Evolutionary conservation across 176 grass and related monocot genomes (phyloP).

Genomic region (Ananas comosus): DNA sequence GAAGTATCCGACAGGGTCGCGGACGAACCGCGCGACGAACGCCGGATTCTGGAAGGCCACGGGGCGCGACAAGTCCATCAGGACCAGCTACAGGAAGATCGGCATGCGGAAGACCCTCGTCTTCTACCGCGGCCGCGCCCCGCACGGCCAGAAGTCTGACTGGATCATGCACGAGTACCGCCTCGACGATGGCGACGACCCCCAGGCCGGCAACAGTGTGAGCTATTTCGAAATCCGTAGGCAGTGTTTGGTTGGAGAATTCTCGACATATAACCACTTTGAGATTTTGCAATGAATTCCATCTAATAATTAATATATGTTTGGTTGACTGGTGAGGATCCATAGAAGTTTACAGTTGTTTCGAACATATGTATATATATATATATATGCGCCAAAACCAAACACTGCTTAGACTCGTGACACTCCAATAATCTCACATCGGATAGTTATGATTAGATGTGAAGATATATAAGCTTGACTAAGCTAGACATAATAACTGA

Average conservation of each 20-base stretch:
- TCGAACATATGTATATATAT: too few relatives aligned
- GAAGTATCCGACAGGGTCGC: conserved; percentile 95
- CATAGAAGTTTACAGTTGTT: not conserved
- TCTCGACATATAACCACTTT: too few relatives aligned
- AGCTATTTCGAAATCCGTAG: too few relatives aligned
- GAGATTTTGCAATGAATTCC: too few relatives aligned
- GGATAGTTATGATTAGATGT: too few relatives aligned
- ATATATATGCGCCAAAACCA: too few relatives aligned
- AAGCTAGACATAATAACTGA: too few relatives aligned
- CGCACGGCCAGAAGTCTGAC: conserved; percentile 78
- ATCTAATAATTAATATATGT: too few relatives aligned
- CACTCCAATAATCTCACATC: too few relatives aligned
- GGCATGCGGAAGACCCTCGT: conserved; percentile 99
- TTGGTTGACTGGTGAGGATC: not conserved
- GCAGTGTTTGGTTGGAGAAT: too few relatives aligned
- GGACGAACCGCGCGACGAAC: conserved; percentile 81
- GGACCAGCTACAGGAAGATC: conserved; percentile 87
- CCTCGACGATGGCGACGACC: conserved; percentile 59
- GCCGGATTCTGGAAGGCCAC: conserved; percentile 98
- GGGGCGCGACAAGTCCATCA: conserved; percentile 97
- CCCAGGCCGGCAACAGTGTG: conserved; percentile 35
- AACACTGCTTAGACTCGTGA: too few relatives aligned
- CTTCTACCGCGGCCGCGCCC: conserved; percentile 95
- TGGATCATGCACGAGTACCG: conserved; percentile 60
- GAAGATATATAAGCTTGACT: too few relatives aligned